These are phyloP conservation scores for Turritis glabra DNA, from an alignment of 345 rosid species.

Conservation along the genomic window DNA sequence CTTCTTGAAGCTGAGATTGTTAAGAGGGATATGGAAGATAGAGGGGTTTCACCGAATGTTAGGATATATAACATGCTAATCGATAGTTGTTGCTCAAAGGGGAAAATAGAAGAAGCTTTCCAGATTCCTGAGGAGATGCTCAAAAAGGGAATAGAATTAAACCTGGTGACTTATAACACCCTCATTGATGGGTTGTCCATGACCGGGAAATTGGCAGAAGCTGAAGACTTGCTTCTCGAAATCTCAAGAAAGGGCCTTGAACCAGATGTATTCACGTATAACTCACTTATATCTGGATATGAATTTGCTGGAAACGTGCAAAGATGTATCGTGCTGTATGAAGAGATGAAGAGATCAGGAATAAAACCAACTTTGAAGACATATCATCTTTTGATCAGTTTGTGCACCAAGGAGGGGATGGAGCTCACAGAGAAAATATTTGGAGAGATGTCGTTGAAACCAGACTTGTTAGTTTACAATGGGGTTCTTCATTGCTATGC, in stretches of 20 bases:
- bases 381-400: slow-evolving; percentile 57
- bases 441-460: slow-evolving; percentile 60
- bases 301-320: slow-evolving; percentile 46
- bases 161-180: slow-evolving; percentile 75
- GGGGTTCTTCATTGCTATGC: slow-evolving; percentile 55
- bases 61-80: slow-evolving; percentile 78
- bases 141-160: slow-evolving; percentile 44
- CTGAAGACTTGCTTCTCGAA: slow-evolving; percentile 60
- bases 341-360: slow-evolving; percentile 62
- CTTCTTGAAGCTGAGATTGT: slow-evolving; percentile 78
- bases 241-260: slow-evolving; percentile 49
- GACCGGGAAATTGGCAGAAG: slow-evolving; percentile 54
- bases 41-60: slow-evolving; percentile 59
- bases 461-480: slow-evolving; percentile 61
- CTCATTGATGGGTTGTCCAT: slow-evolving; percentile 73
- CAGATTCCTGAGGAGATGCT: slow-evolving; percentile 66
- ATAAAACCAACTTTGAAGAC: slow-evolving; percentile 59
- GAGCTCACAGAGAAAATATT: slow-evolving; percentile 51
- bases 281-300: slow-evolving; percentile 72
- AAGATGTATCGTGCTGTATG: slow-evolving; percentile 64
- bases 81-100: slow-evolving; percentile 54
- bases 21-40: slow-evolving; percentile 57
- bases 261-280: slow-evolving; percentile 74
- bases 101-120: slow-evolving; percentile 63
- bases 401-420: slow-evolving; percentile 51